A percentile compares a stretch with the other conserved stretches of the same genome.
These are phyloP conservation scores for Suillus clintonianus DNA, from an alignment of 768 basidiomycete genomes.

Conservation along the genomic window DNA sequence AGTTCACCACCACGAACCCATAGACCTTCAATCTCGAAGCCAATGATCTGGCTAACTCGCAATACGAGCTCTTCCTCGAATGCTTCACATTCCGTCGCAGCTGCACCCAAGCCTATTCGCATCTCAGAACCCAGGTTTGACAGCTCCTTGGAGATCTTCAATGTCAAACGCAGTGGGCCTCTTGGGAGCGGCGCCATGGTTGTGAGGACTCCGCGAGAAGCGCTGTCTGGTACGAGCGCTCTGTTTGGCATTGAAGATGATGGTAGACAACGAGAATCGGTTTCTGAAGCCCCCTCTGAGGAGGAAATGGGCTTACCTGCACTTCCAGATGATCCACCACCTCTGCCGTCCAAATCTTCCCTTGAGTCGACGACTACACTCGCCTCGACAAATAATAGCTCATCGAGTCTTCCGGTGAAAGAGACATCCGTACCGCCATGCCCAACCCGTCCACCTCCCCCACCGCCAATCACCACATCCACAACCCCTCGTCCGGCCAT, in stretches of 20 bases:
- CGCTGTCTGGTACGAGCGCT: constrained; percentile 43
- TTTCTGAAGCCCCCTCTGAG: constrained; percentile 15
- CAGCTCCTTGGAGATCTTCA: constrained; percentile 33
- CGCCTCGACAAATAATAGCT: constrained; percentile 35
- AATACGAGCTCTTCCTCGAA: constrained; percentile 34
- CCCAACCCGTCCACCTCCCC: constrained; percentile 34
- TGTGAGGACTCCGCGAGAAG: constrained; percentile 81
- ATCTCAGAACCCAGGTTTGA: constrained; percentile 46
- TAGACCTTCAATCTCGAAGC: constrained; percentile 40
- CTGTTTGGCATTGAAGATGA: constrained; percentile 16
- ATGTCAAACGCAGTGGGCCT: constrained; percentile 41
- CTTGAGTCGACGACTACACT: background rate
- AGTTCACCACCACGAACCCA: constrained; percentile 30
- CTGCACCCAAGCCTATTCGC: constrained; percentile 40
- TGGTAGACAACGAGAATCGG: constrained; percentile 6
- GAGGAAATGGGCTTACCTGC: constrained; percentile 26
- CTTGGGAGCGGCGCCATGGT: constrained; percentile 76
- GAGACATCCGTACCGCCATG: constrained; percentile 32
- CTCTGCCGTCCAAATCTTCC: constrained; percentile 41
- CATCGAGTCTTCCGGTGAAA: constrained; percentile 24
- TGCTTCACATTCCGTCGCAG: constrained; percentile 15
- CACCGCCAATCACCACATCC: constrained; percentile 20
- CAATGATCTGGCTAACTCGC: constrained; percentile 46
- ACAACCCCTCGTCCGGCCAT: constrained; percentile 40
- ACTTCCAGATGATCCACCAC: constrained; percentile 49